These are phyloP conservation scores for Russula emetica DNA, from an alignment of 768 basidiomycete species.

Conservation along the genomic window DNA sequence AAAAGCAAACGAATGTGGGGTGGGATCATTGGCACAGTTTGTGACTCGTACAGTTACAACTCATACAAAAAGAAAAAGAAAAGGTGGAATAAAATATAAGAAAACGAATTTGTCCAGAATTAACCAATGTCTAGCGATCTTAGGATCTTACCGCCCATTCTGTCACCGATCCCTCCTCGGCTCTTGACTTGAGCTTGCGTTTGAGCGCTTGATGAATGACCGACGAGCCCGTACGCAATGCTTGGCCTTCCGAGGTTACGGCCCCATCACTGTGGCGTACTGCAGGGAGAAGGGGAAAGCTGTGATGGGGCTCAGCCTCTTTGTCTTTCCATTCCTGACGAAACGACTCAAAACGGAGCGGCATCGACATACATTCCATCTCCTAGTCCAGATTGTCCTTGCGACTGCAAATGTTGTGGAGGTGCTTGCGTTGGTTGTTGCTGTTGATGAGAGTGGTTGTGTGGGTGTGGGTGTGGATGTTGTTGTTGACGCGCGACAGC, in stretches of 20 bases:
- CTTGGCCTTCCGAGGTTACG: background rate
- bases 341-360: conserved; percentile 11
- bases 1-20: background rate
- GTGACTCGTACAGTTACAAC: background rate
- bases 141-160: background rate
- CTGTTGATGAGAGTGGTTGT: background rate
- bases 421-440: background rate
- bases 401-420: conserved; percentile 1
- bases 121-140: background rate
- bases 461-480: conserved; percentile 3
- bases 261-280: background rate
- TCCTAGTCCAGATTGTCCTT: background rate
- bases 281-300: background rate
- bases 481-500: conserved; percentile 32
- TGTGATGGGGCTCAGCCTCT: background rate
- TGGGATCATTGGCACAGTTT: background rate
- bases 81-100: background rate
- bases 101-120: conserved; percentile 7
- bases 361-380: conserved; percentile 25
- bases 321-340: background rate
- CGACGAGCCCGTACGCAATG: too few species aligned
- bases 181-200: too few species aligned
- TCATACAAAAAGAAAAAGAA: background rate
- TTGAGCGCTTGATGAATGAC: background rate
- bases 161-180: too few species aligned